Evolutionary conservation across 345 rosid genomes (phyloP).

Genomic region (Cardamine chenopodiifolia): DNA sequence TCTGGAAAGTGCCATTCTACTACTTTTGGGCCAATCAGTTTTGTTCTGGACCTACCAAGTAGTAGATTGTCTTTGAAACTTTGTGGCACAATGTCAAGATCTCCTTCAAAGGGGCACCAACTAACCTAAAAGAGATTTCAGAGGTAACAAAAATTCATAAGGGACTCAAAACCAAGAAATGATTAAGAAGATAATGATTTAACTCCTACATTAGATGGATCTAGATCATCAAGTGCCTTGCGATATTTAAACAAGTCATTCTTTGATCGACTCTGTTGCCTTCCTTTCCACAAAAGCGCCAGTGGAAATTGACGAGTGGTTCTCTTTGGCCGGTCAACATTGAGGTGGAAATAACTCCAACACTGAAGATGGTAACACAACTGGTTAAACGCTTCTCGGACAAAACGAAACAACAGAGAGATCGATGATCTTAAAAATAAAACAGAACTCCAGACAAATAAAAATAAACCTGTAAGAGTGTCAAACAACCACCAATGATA

Average conservation of each 20-base stretch:
- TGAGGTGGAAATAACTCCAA: slow-evolving; percentile 83
- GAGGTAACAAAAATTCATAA: background rate
- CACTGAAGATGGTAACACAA: slow-evolving; percentile 47
- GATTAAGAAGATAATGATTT: background rate
- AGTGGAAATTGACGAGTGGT: slow-evolving; percentile 63
- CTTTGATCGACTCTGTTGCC: slow-evolving; percentile 74
- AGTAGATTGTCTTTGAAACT: slow-evolving; percentile 47
- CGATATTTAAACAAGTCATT: slow-evolving; percentile 67
- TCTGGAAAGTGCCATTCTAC: slow-evolving; percentile 85
- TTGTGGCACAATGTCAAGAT: slow-evolving; percentile 61
- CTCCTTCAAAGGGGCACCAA: slow-evolving; percentile 66
- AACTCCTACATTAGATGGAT: slow-evolving; percentile 53
- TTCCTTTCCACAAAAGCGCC: slow-evolving; percentile 77
- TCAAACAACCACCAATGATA: slow-evolving; percentile 79
- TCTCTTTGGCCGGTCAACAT: slow-evolving; percentile 69
- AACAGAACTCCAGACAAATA: background rate
- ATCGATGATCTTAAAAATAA: background rate
- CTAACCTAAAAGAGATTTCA: slow-evolving; percentile 10
- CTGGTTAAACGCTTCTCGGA: background rate
- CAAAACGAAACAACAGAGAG: background rate
- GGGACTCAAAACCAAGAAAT: background rate
- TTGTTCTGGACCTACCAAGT: slow-evolving; percentile 80
- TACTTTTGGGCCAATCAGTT: slow-evolving; percentile 74
- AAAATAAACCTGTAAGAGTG: slow-evolving; percentile 63
- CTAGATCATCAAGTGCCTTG: slow-evolving; percentile 65